Conservation (phyloP, 805 yeast genomes). For the Barnettozyma pratensis region DNA sequence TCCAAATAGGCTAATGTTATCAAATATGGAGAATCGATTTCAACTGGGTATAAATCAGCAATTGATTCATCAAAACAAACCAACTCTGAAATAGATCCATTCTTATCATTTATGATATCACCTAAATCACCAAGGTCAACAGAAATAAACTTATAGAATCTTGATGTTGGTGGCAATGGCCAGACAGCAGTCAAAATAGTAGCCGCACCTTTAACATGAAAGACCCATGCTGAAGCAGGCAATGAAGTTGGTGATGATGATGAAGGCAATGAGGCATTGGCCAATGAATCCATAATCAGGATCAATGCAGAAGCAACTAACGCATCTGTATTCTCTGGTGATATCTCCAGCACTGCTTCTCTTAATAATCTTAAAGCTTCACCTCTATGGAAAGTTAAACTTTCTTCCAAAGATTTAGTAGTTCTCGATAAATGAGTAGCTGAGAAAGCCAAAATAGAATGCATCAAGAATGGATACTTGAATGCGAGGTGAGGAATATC, state of each 20-base stretch:
- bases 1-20: constrained; percentile 84
- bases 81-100: constrained; percentile 45
- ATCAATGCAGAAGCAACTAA: constrained; percentile 88
- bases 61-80: constrained; percentile 84
- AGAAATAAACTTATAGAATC: constrained; percentile 67
- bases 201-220: constrained; percentile 96
- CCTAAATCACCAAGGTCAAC: constrained; percentile 89
- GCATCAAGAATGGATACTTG: constrained; percentile 87
- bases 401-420: constrained; percentile 69
- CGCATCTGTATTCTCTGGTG: constrained; percentile 85
- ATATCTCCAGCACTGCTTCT: constrained; percentile 81
- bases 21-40: constrained; percentile 76
- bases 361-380: constrained; percentile 78
- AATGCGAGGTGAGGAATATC: constrained; percentile 89
- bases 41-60: constrained; percentile 81
- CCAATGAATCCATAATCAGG: constrained; percentile 87
- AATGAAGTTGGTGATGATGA: constrained; percentile 41
- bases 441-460: constrained; percentile 81
- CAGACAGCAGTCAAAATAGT: constrained; percentile 95
- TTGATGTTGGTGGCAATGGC: constrained; percentile 70
- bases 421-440: constrained; percentile 86
- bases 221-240: constrained; percentile 95
- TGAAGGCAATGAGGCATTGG: constrained; percentile 67
- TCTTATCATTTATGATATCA: constrained; percentile 40
- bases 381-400: constrained; percentile 81